These are phyloP conservation scores for Dryadomyces quercus-mongolicae DNA, from an alignment of 2,329 filamentous ascomycete species.

Conservation along the genomic window DNA sequence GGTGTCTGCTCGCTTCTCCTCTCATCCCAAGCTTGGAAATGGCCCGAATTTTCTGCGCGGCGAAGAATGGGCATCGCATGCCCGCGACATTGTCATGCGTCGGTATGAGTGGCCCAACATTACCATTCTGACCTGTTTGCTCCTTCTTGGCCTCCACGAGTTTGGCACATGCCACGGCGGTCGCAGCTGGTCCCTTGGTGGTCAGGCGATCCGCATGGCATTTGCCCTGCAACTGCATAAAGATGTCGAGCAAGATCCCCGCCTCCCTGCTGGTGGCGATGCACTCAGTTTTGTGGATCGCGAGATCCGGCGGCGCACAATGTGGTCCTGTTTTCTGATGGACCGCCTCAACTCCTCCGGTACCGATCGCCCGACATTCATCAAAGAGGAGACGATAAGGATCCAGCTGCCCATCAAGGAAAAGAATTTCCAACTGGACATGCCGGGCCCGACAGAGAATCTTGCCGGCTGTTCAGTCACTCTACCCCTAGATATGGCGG, in stretches of 20 bases:
- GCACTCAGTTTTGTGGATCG: slow-evolving; percentile 82
- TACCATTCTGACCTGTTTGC: slow-evolving; percentile 81
- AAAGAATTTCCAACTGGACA: slow-evolving; percentile 79
- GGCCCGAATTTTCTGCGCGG: slow-evolving; percentile 67
- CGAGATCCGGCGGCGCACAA: slow-evolving; percentile 82
- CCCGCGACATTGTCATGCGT: slow-evolving; percentile 75
- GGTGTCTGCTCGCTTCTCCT: slow-evolving; percentile 88
- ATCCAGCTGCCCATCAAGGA: slow-evolving; percentile 89
- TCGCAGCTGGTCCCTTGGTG: slow-evolving; percentile 88
- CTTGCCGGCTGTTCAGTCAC: slow-evolving; percentile 43
- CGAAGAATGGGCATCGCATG: slow-evolving; percentile 79
- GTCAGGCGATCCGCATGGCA: slow-evolving; percentile 92
- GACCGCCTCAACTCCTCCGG: slow-evolving; percentile 95
- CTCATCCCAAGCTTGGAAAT: slow-evolving; percentile 66
- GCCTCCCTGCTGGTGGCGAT: slow-evolving; percentile 46
- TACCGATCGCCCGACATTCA: slow-evolving; percentile 81
- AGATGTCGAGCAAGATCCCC: slow-evolving; percentile 74
- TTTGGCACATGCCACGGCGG: slow-evolving; percentile 96
- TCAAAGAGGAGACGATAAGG: slow-evolving; percentile 77
- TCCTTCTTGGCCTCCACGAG: slow-evolving; percentile 83
- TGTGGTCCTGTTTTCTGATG: slow-evolving; percentile 99
- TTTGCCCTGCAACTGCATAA: slow-evolving; percentile 89
- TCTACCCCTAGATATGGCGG: too few species aligned
- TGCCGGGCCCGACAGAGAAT: slow-evolving; percentile 76
- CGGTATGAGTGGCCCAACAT: slow-evolving; percentile 94